phyloP scores from a whole-genome alignment of 352 stramenopile species.

The Pythium oligandrum region DNA sequence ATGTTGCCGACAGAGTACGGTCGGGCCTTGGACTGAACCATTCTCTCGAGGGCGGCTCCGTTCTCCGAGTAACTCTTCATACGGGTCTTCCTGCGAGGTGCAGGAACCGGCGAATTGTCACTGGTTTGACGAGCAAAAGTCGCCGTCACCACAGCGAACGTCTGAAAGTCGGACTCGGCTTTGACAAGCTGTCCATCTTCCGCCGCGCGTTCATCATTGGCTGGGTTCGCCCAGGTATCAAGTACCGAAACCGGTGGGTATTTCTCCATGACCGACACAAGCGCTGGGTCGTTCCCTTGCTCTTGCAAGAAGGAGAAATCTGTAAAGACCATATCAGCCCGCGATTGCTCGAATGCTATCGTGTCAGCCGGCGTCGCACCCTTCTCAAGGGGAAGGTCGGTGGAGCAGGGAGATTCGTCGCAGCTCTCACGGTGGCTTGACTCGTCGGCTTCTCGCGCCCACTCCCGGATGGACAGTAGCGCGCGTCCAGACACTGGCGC shows the following conservation, averaged over 20 bases:
- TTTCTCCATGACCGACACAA: conserved; percentile 13
- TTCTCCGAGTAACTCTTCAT: conserved; percentile 70
- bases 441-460: too few relatives aligned
- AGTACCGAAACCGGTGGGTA: conserved; percentile 9
- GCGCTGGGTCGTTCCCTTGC: conserved; percentile 11
- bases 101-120: background rate
- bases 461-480: too few relatives aligned
- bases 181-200: too few relatives aligned
- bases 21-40: conserved; percentile 26
- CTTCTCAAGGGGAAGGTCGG: too few relatives aligned
- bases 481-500: too few relatives aligned
- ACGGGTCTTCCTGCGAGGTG: conserved; percentile 14
- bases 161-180: too few relatives aligned
- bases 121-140: background rate
- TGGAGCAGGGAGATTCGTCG: too few relatives aligned
- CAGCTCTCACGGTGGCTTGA: too few relatives aligned
- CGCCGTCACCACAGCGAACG: too few relatives aligned
- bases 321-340: conserved; percentile 14
- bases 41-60: conserved; percentile 41
- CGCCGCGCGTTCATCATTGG: conserved; percentile 1
- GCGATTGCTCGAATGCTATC: background rate
- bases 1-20: conserved; percentile 53
- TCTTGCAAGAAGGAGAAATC: conserved; percentile 16
- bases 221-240: conserved; percentile 12
- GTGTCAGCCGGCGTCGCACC: too few relatives aligned